Percentiles rank a stretch among this genome's conserved stretches.
Conservation (phyloP, 257 asterid species). For the Salvia miltiorrhiza region DNA sequence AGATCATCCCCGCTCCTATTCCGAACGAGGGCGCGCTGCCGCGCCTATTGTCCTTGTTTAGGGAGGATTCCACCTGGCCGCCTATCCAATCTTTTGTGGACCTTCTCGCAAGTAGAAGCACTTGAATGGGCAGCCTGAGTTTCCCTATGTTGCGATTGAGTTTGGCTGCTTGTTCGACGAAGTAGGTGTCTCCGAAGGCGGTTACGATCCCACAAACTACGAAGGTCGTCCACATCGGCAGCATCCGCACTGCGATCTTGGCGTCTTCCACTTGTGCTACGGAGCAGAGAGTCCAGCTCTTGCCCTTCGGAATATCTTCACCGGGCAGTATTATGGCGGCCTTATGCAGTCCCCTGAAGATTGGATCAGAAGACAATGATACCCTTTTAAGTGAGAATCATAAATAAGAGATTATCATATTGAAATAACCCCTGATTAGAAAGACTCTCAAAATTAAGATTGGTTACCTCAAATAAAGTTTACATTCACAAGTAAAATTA, state of each 20-base stretch:
- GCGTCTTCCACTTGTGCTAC: slow-evolving; percentile 29
- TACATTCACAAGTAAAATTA: no score
- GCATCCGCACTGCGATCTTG: slow-evolving; percentile 24
- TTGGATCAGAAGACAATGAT: neutral
- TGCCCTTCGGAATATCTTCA: neutral
- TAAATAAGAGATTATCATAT: no score
- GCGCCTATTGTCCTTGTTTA: neutral
- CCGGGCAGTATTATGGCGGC: slow-evolving; percentile 38
- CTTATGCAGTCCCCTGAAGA: slow-evolving; percentile 52
- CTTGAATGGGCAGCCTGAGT: slow-evolving; percentile 28
- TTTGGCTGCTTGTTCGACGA: slow-evolving; percentile 36
- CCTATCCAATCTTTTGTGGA: neutral
- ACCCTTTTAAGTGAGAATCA: no score
- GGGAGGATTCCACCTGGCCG: neutral
- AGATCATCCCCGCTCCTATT: slow-evolving; percentile 30
- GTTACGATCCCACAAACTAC: slow-evolving; percentile 35
- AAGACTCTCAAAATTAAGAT: no score
- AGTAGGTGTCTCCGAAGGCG: slow-evolving; percentile 41
- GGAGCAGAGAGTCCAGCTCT: slow-evolving; percentile 20
- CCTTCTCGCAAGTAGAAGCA: slow-evolving; percentile 18
- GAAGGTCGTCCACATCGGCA: slow-evolving; percentile 44
- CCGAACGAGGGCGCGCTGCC: slow-evolving; percentile 33
- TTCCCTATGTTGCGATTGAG: slow-evolving; percentile 31
- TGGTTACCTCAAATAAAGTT: no score
- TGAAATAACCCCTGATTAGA: no score